phyloP scores from a whole-genome alignment of 805 yeast genomes.

The Hagleromyces aurorensis region DNA sequence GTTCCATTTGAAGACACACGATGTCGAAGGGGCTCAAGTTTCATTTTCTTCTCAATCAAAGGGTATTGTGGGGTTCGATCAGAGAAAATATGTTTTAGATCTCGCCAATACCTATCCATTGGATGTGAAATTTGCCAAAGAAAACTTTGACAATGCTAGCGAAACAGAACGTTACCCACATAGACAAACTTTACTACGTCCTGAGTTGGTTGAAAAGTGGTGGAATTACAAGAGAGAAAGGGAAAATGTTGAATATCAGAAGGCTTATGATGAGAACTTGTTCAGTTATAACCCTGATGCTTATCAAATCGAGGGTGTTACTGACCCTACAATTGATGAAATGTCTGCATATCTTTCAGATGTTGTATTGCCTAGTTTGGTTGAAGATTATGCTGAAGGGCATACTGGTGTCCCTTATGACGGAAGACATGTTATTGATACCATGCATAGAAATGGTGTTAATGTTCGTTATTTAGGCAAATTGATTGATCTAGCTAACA shows the following conservation, averaged over 20 bases:
- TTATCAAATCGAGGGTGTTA: slow-evolving; percentile 39
- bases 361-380: slow-evolving; percentile 53
- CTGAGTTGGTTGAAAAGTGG: slow-evolving; percentile 89
- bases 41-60: slow-evolving; percentile 72
- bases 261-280: slow-evolving; percentile 33
- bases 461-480: slow-evolving; percentile 81
- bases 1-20: slow-evolving; percentile 70
- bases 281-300: slow-evolving; percentile 77
- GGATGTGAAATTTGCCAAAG: slow-evolving; percentile 69
- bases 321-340: slow-evolving; percentile 47
- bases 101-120: slow-evolving; percentile 77
- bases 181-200: slow-evolving; percentile 66
- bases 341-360: slow-evolving; percentile 56
- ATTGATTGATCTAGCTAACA: slow-evolving; percentile 29
- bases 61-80: slow-evolving; percentile 81
- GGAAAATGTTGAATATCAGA: slow-evolving; percentile 24
- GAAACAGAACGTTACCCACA: slow-evolving; percentile 64
- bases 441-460: slow-evolving; percentile 75
- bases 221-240: slow-evolving; percentile 60
- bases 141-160: slow-evolving; percentile 37
- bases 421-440: slow-evolving; percentile 62
- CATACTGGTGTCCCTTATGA: slow-evolving; percentile 63
- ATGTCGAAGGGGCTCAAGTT: slow-evolving; percentile 40
- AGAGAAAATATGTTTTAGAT: slow-evolving; percentile 77
- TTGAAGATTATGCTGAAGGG: slow-evolving; percentile 36